A percentile compares a stretch with the other conserved stretches of the same genome.
Evolutionary conservation across 1,284 basidiomycete species (phyloP).

Genomic region (Malassezia sympodialis): DNA sequence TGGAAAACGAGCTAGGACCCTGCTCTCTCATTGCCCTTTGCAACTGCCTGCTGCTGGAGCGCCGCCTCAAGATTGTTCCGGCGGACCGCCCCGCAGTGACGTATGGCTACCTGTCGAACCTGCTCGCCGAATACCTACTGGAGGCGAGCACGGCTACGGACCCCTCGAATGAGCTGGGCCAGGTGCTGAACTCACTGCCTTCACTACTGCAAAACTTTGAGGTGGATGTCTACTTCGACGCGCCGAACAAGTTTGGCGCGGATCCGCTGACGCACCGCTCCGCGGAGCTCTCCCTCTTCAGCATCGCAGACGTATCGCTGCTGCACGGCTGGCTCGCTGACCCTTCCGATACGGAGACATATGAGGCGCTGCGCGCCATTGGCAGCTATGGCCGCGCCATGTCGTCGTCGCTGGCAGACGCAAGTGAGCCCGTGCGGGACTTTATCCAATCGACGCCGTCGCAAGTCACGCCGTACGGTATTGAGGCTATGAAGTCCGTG

Average conservation of each 20-base stretch:
- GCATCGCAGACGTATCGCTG: constrained; percentile 66
- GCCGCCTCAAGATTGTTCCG: constrained; percentile 50
- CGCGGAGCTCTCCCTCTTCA: constrained; percentile 71
- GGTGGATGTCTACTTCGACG: constrained; percentile 31
- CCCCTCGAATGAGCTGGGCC: constrained; percentile 52
- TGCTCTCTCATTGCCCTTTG: constrained; percentile 76
- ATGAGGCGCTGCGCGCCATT: constrained; percentile 53
- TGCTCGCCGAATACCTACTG: constrained; percentile 73
- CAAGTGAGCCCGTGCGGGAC: constrained; percentile 21
- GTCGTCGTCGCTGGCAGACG: constrained; percentile 4
- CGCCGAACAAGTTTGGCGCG: constrained; percentile 34
- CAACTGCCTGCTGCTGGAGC: constrained; percentile 37
- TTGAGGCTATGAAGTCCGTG: constrained; percentile 52
- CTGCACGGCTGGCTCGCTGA: constrained; percentile 89
- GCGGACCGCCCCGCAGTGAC: constrained; percentile 60
- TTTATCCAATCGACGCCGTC: constrained; percentile 63
- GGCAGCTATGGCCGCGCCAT: constrained; percentile 53
- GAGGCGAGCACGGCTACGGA: constrained; percentile 47
- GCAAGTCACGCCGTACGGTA: constrained; percentile 71
- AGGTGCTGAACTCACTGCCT: constrained; percentile 71
- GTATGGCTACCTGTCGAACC: constrained; percentile 68
- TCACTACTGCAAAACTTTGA: constrained; percentile 60
- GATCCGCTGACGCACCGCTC: constrained; percentile 19
- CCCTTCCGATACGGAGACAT: constrained; percentile 57
- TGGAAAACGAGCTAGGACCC: constrained; percentile 56